phyloP scores from a whole-genome alignment of 202 grass and related monocot genomes.

The Carex sylvatica region DNA sequence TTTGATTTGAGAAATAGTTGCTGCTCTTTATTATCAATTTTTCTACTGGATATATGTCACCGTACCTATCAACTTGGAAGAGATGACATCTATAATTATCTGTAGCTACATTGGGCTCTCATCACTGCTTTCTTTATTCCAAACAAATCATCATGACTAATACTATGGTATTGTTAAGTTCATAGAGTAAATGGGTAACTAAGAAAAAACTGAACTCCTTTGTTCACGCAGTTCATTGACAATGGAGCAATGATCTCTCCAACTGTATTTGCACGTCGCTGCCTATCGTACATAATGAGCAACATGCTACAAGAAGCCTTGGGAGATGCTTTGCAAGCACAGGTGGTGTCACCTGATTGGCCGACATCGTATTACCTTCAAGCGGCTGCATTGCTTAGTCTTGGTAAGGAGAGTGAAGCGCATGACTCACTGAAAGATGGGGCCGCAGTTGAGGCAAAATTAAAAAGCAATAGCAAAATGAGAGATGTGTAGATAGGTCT shows the following conservation, averaged over 20 bases:
- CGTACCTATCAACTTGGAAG: not conserved
- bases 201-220: not conserved
- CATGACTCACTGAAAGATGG: constrained; percentile 40
- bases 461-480: constrained; percentile 28
- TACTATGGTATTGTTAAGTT: not conserved
- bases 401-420: constrained; percentile 43
- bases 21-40: not conserved
- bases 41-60: not conserved
- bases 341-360: constrained; percentile 47
- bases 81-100: not conserved
- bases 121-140: not conserved
- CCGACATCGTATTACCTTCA: constrained; percentile 46
- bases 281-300: constrained; percentile 40
- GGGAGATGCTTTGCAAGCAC: constrained; percentile 49
- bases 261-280: constrained; percentile 39
- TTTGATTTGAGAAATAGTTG: not conserved
- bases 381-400: constrained; percentile 33
- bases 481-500: constrained; percentile 22
- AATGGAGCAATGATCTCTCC: constrained; percentile 40
- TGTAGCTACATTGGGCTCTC: not conserved
- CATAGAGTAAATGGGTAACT: not conserved
- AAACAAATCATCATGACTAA: not conserved
- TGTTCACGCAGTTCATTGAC: constrained; percentile 41
- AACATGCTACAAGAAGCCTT: constrained; percentile 48
- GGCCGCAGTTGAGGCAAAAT: constrained; percentile 27